Evolutionary conservation across 2,329 filamentous ascomycete genomes (phyloP), one percentile per base, ranked within the genome.

Genomic region (Huntiella abstrusa): DNA sequence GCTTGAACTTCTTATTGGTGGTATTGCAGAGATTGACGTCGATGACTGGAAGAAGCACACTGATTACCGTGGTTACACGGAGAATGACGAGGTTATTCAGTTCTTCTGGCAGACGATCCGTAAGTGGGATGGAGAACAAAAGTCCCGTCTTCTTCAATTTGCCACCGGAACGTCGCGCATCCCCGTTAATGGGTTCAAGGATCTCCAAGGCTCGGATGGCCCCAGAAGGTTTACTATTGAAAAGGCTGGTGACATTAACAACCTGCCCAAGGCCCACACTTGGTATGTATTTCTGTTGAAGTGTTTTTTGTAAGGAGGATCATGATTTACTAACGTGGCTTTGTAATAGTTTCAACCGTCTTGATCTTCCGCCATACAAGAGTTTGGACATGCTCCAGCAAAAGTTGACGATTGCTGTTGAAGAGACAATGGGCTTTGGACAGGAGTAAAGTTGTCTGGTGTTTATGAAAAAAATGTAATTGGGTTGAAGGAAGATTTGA

Each of bases 11-110:
- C 72, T 98, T 54, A 96, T 98, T 58, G 91, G 91, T 54, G 91
- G 91, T 71, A 98, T 98, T 56, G 91, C 91, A n/a, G 91, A 98
- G 64, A 98, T 98, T 55, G 91, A 98, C 58, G 88, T 98, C 12
- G 91, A 98, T 51, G 91, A 98, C 64, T 98, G 91, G 91, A 96
- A 98, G 80, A 98, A 98, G 70, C 91, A 98, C 66, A 98, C 91
- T 41, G 91, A 98, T 59, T 98, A 98, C 64, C 82, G 91, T 55
- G 91, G 91, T 46, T 98, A 98, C 71, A 95, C 92, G 7, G 91
- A 98, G 65, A 86, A 80, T 48, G 91, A 98, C 56, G 85, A 95
- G 58, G 91, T 98, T 19, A 91, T 98, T 54, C 83, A 92, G 62
- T 87, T 92, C 69, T 98, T 98, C 73, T 98, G 91, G 91, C 87